These are phyloP conservation scores for Barnettozyma botsteinii DNA, from an alignment of 805 yeast genomes.

Conservation along the genomic window DNA sequence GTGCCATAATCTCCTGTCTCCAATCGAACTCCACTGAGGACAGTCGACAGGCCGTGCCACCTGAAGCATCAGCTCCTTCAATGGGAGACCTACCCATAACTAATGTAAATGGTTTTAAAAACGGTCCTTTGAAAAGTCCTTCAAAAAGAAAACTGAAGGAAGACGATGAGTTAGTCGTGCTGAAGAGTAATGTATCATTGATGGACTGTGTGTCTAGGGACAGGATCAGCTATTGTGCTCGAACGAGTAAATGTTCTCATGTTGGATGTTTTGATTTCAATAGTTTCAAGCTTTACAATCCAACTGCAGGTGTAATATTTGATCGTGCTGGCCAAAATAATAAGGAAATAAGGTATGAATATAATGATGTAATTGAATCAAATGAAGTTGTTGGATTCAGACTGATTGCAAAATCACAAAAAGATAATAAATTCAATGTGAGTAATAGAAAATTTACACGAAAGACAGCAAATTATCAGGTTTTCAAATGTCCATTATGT, in stretches of 20 bases:
- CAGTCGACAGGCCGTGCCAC: too few species aligned
- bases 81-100: too few species aligned
- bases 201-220: slow-evolving; percentile 2
- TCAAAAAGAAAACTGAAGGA: background rate
- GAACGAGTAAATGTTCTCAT: background rate
- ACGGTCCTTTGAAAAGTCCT: too few species aligned
- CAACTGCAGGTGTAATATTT: background rate
- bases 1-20: background rate
- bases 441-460: slow-evolving; percentile 2
- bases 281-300: background rate
- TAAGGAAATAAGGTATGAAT: background rate
- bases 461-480: background rate
- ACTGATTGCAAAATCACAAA: background rate
- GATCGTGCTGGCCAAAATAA: background rate
- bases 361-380: background rate
- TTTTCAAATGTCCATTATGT: slow-evolving; percentile 5
- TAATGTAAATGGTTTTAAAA: too few species aligned
- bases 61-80: too few species aligned
- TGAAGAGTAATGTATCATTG: background rate
- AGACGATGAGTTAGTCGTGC: background rate
- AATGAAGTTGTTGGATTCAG: background rate
- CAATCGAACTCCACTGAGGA: too few species aligned
- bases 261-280: slow-evolving; percentile 6
- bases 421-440: background rate
- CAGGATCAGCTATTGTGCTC: slow-evolving; percentile 5